Evolutionary conservation across 176 grass and related monocot species (phyloP), one percentile per base, ranked within the genome.

Genomic region (Raddia guianensis): DNA sequence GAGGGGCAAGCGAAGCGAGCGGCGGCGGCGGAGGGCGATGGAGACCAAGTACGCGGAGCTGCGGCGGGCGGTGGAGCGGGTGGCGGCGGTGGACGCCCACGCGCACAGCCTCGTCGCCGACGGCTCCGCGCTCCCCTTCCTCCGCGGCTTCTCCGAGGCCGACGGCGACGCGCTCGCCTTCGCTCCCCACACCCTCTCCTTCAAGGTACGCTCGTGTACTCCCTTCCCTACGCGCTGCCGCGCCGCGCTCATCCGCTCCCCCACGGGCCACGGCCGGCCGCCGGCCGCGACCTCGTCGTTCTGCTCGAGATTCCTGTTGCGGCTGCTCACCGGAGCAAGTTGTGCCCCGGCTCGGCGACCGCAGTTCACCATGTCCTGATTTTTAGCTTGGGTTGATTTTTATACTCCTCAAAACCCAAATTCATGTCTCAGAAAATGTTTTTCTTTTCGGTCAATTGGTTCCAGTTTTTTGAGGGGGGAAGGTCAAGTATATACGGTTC

Each of bases 91-190:
- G 78, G 96, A 98, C 52, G 92, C 71, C 70, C 96, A 98, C 86
- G 96, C 92, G 73, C 92, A 93, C 88, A 98, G 83, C 77, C 87
- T 98, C 52, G 92, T 92, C 13, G 68, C 48, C 33, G 14, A 56
- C 33, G 86, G 48, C 51, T 95, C 88, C 7, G 80, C 88, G 73
- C 73, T 98, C 88, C 96, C 92, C 48, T 95, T 98, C 71, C 62
- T 88, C 78, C 84, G 88, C 61, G 91, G 90, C 90, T 91, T 98
- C 90, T 93, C 86, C 83, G 96, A 98, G 86, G 88, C 92, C 62
- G 84, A 98, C 16, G 96, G 86, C 12, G 86, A 93, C 49, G 95
- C 92, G 72, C 92, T 98, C 72, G 53, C 78, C 54, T 78, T 91
- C 78, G 90, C 88, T 33, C 92, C 86, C 9, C 79, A 95, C 70